Base-by-base conservation (phyloP, 169 alveolate genomes). In the Cryptosporidium viatorum region DNA sequence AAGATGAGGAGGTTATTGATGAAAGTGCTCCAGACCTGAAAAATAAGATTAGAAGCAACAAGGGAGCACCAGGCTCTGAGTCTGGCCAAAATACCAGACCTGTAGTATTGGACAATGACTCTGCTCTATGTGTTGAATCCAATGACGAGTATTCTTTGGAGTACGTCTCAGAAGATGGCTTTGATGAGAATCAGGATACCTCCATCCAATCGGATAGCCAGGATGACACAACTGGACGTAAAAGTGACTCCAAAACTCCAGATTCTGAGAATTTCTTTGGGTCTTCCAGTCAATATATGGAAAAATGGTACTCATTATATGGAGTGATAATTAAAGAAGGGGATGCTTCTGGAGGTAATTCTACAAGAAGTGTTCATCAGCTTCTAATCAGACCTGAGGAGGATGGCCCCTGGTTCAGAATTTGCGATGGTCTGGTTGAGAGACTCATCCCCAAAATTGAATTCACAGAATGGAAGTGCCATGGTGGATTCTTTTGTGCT, bases 391-490 rank as follows among this genome's bases (percentile, higher is more conserved):
- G 97, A 33, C 98, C 98, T 9, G 96, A 96, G 65, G 96, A 94
- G 60, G 96, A 95, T 84, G 98, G 98, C 9, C 96, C 98, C 0
- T 96, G 98, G 98, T 95, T 93, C 71, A 91, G 97, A 58, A 93
- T 95, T 12, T 91, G 94, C 43, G 97, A 94, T 41, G 97, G 96
- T 43, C 84, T 96, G 50, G 95, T 95, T 51, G 97, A 94, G 52
- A 91, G 94, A 70, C 92, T 96, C 48, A 39, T 70, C 41, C 94
- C 96, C 48, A 86, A 92, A 50, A 93, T 92, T 70, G 97, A 95
- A 69, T 96, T 96, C 91, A 94, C 97, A 12, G 98, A 96, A 91
- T 96, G 98, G 98, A 96, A 95, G 86, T 96, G 97, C 80, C 97
- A 96, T 84, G 91, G 96, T 31, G 97, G 95, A 67, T 96, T 96